Base-by-base conservation (phyloP, 2,329 filamentous ascomycete genomes). In the Fusarium mexicanum region DNA sequence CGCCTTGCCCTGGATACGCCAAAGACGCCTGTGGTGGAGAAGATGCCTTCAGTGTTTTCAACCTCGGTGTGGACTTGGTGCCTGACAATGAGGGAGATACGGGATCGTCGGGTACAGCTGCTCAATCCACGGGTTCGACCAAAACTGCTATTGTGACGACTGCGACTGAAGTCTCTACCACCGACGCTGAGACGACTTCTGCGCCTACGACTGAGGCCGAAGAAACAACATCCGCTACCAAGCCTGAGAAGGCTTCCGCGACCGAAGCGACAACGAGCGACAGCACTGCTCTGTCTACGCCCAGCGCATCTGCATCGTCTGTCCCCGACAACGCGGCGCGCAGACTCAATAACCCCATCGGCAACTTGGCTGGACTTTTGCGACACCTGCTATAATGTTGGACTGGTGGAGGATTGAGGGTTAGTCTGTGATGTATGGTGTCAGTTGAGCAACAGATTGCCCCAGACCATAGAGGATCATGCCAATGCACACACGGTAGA, bases 11-110 rank as follows among this genome's bases (percentile, higher is more conserved):
- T 6, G 72, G 72, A 8, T 77, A 67, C 24, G 1, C 20, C 10
- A 11, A 3, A 1, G 61, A 74, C 1, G 67, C 72, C 3, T 77
- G 74, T 47, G 75, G 75, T 20, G 65, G 72, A 31, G 12, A 47
- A 4, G 20, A 51, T 20, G 44, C 47, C 26, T 75, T 63, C 16
- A 68, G 64, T 9, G 74, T 77, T 6, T 60, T 55, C 22, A 77
- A 77, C 40, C 55, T 46, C 0, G 74, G 74, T 10, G 2, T 63
- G 2, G 2, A 70, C 6, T 1, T 74, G 7, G 3, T 16, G 3
- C 55, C 66, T 14, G 54, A 24, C 3, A 41, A 67, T 20, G 69
- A 73, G 14, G 53, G 43, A 2, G 54, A 20, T 3, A 8, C 41
- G 13, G 20, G 18, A 2, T 22, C 24, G 3, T 41, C 51, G 20